Conservation (phyloP, 2,329 filamentous ascomycete genomes). For the Fusarium algeriense region DNA sequence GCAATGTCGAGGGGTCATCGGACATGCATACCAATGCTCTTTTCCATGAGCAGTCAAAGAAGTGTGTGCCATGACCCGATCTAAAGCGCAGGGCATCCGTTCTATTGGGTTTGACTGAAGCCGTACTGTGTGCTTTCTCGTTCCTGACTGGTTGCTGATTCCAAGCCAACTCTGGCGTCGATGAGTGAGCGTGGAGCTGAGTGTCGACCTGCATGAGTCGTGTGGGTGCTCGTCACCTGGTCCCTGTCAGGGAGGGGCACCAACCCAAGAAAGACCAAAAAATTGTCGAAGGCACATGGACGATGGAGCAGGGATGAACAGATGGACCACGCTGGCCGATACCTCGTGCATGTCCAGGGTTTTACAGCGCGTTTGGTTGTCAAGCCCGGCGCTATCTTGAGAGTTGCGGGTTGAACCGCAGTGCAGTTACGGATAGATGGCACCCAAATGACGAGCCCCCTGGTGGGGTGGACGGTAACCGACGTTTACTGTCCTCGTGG, state of each 20-base stretch:
- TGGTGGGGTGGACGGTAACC: constrained; percentile 31
- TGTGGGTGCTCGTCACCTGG: constrained; percentile 39
- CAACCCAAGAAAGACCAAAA: constrained; percentile 26
- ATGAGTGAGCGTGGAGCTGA: constrained; percentile 39
- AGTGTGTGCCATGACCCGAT: constrained; percentile 40
- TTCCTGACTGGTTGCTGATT: constrained; percentile 39
- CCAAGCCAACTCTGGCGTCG: constrained; percentile 36
- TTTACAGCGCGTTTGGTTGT: constrained; percentile 41
- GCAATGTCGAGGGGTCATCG: constrained; percentile 36
- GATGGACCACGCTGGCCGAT: constrained; percentile 22
- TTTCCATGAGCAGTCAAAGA: constrained; percentile 16
- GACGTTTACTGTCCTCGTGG: constrained; percentile 20
- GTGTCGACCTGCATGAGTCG: constrained; percentile 41
- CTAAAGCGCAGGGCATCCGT: constrained; percentile 45
- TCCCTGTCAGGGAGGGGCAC: constrained; percentile 32
- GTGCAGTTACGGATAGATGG: constrained; percentile 48
- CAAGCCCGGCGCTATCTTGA: constrained; percentile 48
- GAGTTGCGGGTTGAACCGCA: constrained; percentile 53
- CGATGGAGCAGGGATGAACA: constrained; percentile 34
- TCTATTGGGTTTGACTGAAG: constrained; percentile 38
- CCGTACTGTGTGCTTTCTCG: constrained; percentile 36
- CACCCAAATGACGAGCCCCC: constrained; percentile 29
- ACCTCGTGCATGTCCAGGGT: constrained; percentile 40
- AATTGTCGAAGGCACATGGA: constrained; percentile 25
- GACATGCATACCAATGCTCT: constrained; percentile 24